These are phyloP conservation scores for Aspergillus homomorphus DNA, from an alignment of 495 filamentous ascomycete species.

Conservation along the genomic window DNA sequence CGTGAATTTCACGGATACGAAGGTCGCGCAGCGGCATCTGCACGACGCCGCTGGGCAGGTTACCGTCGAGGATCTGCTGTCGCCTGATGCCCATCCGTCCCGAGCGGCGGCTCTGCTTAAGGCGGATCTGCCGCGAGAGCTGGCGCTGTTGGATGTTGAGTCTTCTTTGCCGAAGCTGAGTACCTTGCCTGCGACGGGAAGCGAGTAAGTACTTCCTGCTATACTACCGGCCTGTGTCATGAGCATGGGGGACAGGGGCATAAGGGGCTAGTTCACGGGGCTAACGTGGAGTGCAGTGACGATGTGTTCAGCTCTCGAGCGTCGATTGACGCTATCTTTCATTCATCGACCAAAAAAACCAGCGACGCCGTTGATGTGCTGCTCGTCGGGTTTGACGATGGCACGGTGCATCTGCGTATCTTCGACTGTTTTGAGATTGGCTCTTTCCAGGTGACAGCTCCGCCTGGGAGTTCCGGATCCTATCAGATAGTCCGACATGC, in stretches of 20 bases:
- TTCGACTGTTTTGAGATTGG: slow-evolving; percentile 90
- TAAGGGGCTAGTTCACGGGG: not conserved
- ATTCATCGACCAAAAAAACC: slow-evolving; percentile 56
- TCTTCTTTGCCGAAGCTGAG: slow-evolving; percentile 77
- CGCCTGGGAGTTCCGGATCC: slow-evolving; percentile 14
- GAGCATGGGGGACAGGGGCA: too few relatives aligned
- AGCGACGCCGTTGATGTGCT: slow-evolving; percentile 78
- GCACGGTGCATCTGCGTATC: slow-evolving; percentile 76
- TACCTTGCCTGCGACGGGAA: slow-evolving; percentile 57
- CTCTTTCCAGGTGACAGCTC: slow-evolving; percentile 46
- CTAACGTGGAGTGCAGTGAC: slow-evolving; percentile 44
- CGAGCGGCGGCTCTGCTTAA: slow-evolving; percentile 41
- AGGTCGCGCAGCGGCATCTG: slow-evolving; percentile 41
- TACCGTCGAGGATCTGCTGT: slow-evolving; percentile 42
- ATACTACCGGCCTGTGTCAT: not conserved
- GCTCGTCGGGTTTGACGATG: slow-evolving; percentile 72
- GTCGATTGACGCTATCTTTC: slow-evolving; percentile 68
- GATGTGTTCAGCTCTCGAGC: slow-evolving; percentile 70
- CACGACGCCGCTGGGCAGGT: slow-evolving; percentile 39
- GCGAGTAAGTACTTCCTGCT: slow-evolving; percentile 32
- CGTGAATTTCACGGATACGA: slow-evolving; percentile 61
- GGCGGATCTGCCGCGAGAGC: slow-evolving; percentile 69
- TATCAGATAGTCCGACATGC: slow-evolving; percentile 51
- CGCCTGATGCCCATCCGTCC: slow-evolving; percentile 36
- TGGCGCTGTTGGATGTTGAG: slow-evolving; percentile 76